Evolutionary conservation across 108 stramenopile genomes (phyloP).

Genomic region (Cyclostephanos tholiformis): DNA sequence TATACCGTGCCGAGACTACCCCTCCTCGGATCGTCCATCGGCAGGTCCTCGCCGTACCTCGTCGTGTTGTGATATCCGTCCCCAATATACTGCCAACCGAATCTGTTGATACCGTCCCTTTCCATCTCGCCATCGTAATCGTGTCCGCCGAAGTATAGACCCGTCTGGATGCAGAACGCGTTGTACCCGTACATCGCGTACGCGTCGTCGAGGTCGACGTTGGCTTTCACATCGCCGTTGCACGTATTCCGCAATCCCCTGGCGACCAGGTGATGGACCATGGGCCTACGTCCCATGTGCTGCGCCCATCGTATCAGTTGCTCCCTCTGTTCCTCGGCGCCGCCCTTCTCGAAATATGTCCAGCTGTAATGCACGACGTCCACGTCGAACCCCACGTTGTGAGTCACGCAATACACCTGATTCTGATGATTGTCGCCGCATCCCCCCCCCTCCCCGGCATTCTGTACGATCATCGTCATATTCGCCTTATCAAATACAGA

Average conservation of each 20-base stretch:
- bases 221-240: conserved; percentile 24
- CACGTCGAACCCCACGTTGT: conserved; percentile 40
- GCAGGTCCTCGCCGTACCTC: conserved; percentile 48
- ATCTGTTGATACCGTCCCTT: conserved; percentile 34
- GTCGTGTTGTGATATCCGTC: conserved; percentile 65
- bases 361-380: conserved; percentile 55
- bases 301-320: conserved; percentile 49
- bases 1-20: conserved; percentile 53
- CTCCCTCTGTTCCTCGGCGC: conserved; percentile 39
- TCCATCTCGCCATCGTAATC: conserved; percentile 45
- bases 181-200: conserved; percentile 54
- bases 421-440: conserved; percentile 56
- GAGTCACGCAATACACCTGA: conserved; percentile 57
- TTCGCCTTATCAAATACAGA: conserved; percentile 43
- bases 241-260: conserved; percentile 47
- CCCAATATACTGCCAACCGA: conserved; percentile 49
- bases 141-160: conserved; percentile 51
- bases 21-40: conserved; percentile 45
- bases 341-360: conserved; percentile 57
- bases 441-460: conserved; percentile 61
- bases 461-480: conserved; percentile 47
- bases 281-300: conserved; percentile 42
- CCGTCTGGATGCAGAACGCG: conserved; percentile 57
- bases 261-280: conserved; percentile 52
- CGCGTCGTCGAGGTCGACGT: conserved; percentile 35